Conservation (phyloP, 352 stramenopile genomes). For the Phytophthora aleatoria region DNA sequence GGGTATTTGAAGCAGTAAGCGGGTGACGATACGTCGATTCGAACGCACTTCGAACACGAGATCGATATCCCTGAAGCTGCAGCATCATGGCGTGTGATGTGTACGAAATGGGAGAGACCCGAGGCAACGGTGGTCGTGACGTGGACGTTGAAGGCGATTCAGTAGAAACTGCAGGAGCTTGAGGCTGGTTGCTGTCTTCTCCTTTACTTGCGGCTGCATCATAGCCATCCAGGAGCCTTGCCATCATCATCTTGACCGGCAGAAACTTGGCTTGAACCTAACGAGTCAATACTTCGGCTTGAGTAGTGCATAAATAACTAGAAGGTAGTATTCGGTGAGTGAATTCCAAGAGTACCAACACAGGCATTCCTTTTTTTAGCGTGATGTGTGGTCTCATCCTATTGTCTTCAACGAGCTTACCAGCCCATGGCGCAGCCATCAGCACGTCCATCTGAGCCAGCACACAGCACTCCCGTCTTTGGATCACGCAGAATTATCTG, state of each 20-base stretch:
- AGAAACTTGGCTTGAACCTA: background rate
- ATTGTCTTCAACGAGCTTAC: slow-evolving; percentile 27
- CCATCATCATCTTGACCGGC: slow-evolving; percentile 23
- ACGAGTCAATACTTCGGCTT: too few relatives aligned
- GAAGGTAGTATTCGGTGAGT: too few relatives aligned
- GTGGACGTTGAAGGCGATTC: background rate
- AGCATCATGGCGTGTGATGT: slow-evolving; percentile 67
- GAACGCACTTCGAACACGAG: slow-evolving; percentile 48
- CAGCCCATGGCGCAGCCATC: slow-evolving; percentile 95
- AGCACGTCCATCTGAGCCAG: slow-evolving; percentile 93
- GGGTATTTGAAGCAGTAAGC: slow-evolving; percentile 18
- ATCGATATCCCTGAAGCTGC: slow-evolving; percentile 61
- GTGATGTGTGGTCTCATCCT: too few relatives aligned
- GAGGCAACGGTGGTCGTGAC: slow-evolving; percentile 16
- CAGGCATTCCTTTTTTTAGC: slow-evolving; percentile 26
- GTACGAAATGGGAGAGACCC: slow-evolving; percentile 31
- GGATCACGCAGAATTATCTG: slow-evolving; percentile 89
- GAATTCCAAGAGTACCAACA: too few relatives aligned
- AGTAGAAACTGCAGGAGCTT: background rate
- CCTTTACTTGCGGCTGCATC: slow-evolving; percentile 3
- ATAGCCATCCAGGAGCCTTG: slow-evolving; percentile 26
- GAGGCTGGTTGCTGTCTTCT: background rate
- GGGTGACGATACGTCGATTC: slow-evolving; percentile 57
- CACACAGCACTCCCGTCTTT: slow-evolving; percentile 90
- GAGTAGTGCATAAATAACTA: background rate